Evolutionary conservation across 2,329 filamentous ascomycete genomes (phyloP).

Genomic region (Aspergillus terreus): DNA sequence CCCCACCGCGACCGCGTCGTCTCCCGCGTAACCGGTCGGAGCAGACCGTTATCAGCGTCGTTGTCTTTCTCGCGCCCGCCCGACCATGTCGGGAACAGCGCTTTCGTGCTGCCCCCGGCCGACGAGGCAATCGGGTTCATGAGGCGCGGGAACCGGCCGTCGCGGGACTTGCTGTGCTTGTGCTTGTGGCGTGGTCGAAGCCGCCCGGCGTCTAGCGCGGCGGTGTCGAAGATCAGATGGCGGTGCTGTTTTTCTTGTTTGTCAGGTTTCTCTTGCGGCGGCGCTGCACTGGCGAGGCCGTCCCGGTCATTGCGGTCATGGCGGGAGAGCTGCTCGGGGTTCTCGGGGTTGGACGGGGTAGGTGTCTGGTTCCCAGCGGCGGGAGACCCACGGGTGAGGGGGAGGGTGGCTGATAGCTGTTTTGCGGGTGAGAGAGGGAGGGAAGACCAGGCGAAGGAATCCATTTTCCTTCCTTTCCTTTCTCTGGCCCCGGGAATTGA

Average conservation of each 20-base stretch:
- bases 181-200: slow-evolving; percentile 19
- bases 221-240: slow-evolving; percentile 16
- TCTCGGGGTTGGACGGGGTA: slow-evolving; percentile 14
- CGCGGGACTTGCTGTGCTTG: slow-evolving; percentile 29
- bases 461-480: neutral
- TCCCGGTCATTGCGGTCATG: slow-evolving; percentile 7
- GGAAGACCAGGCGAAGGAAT: neutral
- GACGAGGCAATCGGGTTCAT: slow-evolving; percentile 33
- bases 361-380: slow-evolving; percentile 11
- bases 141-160: slow-evolving; percentile 26
- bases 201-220: slow-evolving; percentile 11
- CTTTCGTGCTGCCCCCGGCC: slow-evolving; percentile 20
- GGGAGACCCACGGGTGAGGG: slow-evolving; percentile 23
- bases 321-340: neutral
- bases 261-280: slow-evolving; percentile 9
- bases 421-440: slow-evolving; percentile 12
- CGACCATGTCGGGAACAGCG: slow-evolving; percentile 30
- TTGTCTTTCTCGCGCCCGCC: slow-evolving; percentile 27
- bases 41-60: slow-evolving; percentile 26
- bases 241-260: slow-evolving; percentile 11
- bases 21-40: slow-evolving; percentile 29
- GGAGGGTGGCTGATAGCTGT: slow-evolving; percentile 17
- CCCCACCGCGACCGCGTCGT: slow-evolving; percentile 30
- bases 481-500: too few species aligned
- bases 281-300: neutral